phyloP scores from a whole-genome alignment of 108 stramenopile genomes.

The Tribonema minus region DNA sequence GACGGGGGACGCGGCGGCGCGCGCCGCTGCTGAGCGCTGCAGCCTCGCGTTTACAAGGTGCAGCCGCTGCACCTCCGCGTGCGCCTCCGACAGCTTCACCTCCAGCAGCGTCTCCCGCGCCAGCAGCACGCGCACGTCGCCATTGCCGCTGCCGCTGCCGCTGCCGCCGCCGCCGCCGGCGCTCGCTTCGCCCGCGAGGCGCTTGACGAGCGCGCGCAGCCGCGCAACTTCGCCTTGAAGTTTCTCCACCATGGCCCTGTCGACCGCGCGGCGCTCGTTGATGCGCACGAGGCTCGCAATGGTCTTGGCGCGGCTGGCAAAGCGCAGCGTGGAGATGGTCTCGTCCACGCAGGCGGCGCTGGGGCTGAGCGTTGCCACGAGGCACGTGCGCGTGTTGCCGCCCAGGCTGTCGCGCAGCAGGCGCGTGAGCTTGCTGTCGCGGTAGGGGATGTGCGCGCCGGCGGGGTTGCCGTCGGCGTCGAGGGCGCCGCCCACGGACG shows the following conservation, averaged over 20 bases:
- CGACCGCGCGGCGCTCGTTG: slow-evolving; percentile 54
- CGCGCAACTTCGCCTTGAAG: slow-evolving; percentile 43
- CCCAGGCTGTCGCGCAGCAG: slow-evolving; percentile 88
- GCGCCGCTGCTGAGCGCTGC: no score
- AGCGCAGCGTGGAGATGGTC: slow-evolving; percentile 81
- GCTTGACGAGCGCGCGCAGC: slow-evolving; percentile 34
- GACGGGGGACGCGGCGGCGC: no score
- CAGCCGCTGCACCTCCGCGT: no score
- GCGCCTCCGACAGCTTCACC: no score
- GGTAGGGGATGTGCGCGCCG: slow-evolving; percentile 53
- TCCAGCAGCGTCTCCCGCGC: no score
- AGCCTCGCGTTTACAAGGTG: neutral
- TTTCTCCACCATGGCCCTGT: slow-evolving; percentile 44
- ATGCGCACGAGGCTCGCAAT: slow-evolving; percentile 44
- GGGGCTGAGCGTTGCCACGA: slow-evolving; percentile 86
- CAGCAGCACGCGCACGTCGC: no score
- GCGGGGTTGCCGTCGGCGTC: slow-evolving; percentile 9
- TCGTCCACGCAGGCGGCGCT: slow-evolving; percentile 76
- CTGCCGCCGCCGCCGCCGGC: neutral
- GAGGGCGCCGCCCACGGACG: neutral
- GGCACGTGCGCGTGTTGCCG: slow-evolving; percentile 80
- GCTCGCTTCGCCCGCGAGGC: neutral
- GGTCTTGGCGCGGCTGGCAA: slow-evolving; percentile 72
- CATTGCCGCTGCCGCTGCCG: neutral
- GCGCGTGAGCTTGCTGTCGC: no score